Conservation (phyloP, 768 basidiomycete genomes). For the Paxillus ammoniavirescens region DNA sequence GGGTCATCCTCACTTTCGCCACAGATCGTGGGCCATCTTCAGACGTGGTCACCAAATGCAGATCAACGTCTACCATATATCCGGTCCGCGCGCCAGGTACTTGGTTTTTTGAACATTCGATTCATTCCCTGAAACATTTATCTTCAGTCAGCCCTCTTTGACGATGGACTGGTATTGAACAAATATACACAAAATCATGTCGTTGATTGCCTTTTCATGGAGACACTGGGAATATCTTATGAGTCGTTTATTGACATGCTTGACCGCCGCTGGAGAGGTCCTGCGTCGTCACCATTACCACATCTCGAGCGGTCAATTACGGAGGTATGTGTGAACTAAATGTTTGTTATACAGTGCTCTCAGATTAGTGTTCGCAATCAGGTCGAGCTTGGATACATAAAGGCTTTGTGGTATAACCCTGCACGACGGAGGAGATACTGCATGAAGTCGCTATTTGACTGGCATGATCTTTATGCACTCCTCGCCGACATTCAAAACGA, state of each 20-base stretch:
- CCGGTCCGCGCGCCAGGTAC: slow-evolving; percentile 64
- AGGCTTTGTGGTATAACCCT: slow-evolving; percentile 66
- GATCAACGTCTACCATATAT: slow-evolving; percentile 51
- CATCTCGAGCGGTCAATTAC: slow-evolving; percentile 40
- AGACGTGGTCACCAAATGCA: slow-evolving; percentile 44
- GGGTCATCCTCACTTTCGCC: background rate
- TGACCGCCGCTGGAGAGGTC: slow-evolving; percentile 37
- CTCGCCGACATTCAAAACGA: slow-evolving; percentile 27
- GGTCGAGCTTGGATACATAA: slow-evolving; percentile 58
- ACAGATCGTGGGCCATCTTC: slow-evolving; percentile 51
- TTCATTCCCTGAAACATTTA: slow-evolving; percentile 1
- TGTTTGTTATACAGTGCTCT: background rate
- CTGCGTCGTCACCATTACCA: slow-evolving; percentile 35
- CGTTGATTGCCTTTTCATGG: slow-evolving; percentile 61
- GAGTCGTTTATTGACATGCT: slow-evolving; percentile 41
- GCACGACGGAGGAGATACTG: slow-evolving; percentile 63
- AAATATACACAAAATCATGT: slow-evolving; percentile 52
- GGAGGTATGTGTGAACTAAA: slow-evolving; percentile 26
- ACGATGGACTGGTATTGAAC: slow-evolving; percentile 54
- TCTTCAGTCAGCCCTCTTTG: slow-evolving; percentile 53
- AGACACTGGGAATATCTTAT: slow-evolving; percentile 59
- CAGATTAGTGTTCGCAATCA: slow-evolving; percentile 24
- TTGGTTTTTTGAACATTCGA: slow-evolving; percentile 8
- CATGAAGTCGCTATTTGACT: slow-evolving; percentile 60
- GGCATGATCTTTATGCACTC: slow-evolving; percentile 62